A percentile compares a stretch with the other conserved stretches of the same genome.
Evolutionary conservation across 345 rosid genomes (phyloP).

Genomic region (Kandelia obovata): DNA sequence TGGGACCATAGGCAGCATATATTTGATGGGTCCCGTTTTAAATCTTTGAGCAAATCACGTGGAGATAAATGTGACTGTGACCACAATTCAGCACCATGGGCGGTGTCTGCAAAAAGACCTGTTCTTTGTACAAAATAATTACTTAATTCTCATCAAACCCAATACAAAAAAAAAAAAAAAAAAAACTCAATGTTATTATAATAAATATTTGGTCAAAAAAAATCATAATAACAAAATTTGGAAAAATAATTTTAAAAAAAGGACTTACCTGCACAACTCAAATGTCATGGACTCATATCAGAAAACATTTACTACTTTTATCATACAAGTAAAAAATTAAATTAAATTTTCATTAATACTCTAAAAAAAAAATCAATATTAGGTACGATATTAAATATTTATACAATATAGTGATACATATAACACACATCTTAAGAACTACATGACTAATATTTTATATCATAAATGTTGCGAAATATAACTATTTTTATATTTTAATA

Average conservation of each 20-base stretch:
- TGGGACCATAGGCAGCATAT: not conserved
- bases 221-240: not conserved
- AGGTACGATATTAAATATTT: too few species aligned
- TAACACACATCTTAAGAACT: too few species aligned
- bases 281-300: too few species aligned
- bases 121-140: not conserved
- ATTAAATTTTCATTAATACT: too few species aligned
- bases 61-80: conserved; percentile 37
- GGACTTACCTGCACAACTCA: too few species aligned
- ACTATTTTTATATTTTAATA: too few species aligned
- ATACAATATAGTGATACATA: too few species aligned
- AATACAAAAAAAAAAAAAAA: not conserved
- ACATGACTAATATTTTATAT: too few species aligned
- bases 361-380: too few species aligned
- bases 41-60: conserved; percentile 25
- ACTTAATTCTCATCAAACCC: conserved; percentile 25
- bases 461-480: too few species aligned
- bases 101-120: conserved; percentile 29
- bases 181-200: not conserved
- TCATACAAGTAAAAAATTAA: too few species aligned
- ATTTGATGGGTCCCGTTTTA: conserved; percentile 31
- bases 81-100: conserved; percentile 35
- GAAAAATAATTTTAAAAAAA: not conserved
- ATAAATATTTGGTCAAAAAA: not conserved
- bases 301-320: too few species aligned